Percentiles rank a stretch among this genome's conserved stretches.
Conservation (phyloP, 371 early-diverging fungal genomes). For the Mortierella sp. region DNA sequence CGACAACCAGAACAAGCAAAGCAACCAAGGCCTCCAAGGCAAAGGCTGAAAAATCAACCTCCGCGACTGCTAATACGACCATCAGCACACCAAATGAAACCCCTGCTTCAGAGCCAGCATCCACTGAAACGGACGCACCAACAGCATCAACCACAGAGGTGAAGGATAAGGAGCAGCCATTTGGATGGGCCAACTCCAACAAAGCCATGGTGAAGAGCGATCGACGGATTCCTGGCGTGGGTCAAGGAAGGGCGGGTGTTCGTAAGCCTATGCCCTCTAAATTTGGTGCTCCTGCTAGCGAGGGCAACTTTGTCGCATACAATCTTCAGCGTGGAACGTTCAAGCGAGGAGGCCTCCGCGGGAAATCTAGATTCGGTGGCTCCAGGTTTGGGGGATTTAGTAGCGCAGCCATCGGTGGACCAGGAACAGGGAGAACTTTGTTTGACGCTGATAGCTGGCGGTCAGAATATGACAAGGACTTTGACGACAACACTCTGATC, state of each 20-base stretch:
- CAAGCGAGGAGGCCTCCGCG: constrained; percentile 36
- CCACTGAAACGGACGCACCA: neutral
- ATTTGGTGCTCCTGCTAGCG: constrained; percentile 19
- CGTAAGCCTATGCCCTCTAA: constrained; percentile 16
- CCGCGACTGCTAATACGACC: neutral
- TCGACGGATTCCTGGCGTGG: constrained; percentile 32
- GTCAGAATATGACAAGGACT: constrained; percentile 44
- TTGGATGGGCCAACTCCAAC: constrained; percentile 52
- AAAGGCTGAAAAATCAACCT: neutral
- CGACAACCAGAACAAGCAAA: neutral
- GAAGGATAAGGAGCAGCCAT: constrained; percentile 5
- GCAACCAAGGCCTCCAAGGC: constrained; percentile 3
- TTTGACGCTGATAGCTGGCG: constrained; percentile 50
- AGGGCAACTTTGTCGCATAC: constrained; percentile 53
- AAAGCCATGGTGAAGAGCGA: constrained; percentile 53
- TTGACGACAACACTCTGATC: constrained; percentile 26
- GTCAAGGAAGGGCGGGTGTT: constrained; percentile 43
- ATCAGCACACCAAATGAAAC: neutral
- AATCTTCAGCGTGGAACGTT: constrained; percentile 36
- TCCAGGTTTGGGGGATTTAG: constrained; percentile 29
- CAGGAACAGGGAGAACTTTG: constrained; percentile 28
- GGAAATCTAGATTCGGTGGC: constrained; percentile 35
- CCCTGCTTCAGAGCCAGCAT: neutral
- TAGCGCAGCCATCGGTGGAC: constrained; percentile 2
- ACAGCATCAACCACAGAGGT: no score